phyloP scores from a whole-genome alignment of 306 rosid species.

The Carpinus fangiana region DNA sequence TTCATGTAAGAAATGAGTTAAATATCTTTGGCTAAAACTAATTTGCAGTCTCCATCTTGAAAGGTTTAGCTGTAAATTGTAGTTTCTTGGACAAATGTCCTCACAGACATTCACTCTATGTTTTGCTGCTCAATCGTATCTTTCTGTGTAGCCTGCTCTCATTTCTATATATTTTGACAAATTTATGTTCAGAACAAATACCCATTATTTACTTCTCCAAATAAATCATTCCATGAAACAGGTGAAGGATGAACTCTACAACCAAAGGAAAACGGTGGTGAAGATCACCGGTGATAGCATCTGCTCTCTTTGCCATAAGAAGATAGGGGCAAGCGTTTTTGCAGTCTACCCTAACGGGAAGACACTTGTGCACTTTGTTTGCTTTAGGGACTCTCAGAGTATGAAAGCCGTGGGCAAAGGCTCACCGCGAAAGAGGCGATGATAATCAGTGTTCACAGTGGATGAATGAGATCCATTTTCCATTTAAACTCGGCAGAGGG shows the following conservation, averaged over 20 bases:
- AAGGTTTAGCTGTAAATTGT: neutral
- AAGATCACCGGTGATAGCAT: conserved; percentile 83
- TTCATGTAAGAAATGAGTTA: neutral
- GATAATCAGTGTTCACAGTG: neutral
- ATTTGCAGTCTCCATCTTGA: neutral
- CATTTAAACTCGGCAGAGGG: neutral
- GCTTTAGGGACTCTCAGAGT: conserved; percentile 89
- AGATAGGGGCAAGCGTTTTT: conserved; percentile 90
- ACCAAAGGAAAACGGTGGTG: conserved; percentile 70
- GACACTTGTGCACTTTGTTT: conserved; percentile 89
- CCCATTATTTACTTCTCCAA: neutral
- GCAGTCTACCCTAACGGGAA: conserved; percentile 92
- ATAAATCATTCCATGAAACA: conserved; percentile 28
- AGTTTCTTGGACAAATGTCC: neutral
- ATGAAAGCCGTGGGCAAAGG: conserved; percentile 86
- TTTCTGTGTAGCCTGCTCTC: neutral
- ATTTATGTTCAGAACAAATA: neutral
- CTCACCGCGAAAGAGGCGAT: conserved; percentile 57
- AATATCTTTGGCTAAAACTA: conserved; percentile 4
- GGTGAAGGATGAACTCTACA: conserved; percentile 88
- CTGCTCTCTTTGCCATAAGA: conserved; percentile 96
- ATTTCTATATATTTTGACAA: neutral
- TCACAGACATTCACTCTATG: neutral
- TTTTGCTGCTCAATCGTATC: neutral
- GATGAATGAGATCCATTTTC: neutral